A percentile compares a stretch with the other conserved stretches of the same genome.
phyloP scores from a whole-genome alignment of 1,139 yeast genomes.

The Cylindricascospora bacillispora region DNA sequence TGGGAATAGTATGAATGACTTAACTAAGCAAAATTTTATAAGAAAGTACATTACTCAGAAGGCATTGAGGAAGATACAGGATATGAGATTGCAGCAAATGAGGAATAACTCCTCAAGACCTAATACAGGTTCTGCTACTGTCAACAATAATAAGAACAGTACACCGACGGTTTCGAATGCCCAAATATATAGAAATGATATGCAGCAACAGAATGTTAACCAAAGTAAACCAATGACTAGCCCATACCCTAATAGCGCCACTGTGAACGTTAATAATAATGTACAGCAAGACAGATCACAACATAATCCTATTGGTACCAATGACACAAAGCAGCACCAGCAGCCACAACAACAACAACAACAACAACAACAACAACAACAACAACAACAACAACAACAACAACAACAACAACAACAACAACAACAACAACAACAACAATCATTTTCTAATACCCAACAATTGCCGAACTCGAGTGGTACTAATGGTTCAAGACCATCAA shows the following conservation, averaged over 20 bases:
- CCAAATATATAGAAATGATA: too few species aligned
- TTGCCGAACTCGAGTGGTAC: too few species aligned
- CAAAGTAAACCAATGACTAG: not conserved
- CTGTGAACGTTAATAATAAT: not conserved
- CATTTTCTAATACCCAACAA: slow-evolving; percentile 8
- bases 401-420: slow-evolving; percentile 5
- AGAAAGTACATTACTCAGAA: slow-evolving; percentile 29
- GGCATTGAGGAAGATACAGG: slow-evolving; percentile 29
- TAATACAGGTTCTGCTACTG: not conserved
- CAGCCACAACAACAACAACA: slow-evolving; percentile 3
- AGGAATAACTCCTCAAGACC: not conserved
- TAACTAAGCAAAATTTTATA: slow-evolving; percentile 21
- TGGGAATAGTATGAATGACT: slow-evolving; percentile 18
- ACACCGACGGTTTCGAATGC: not conserved
- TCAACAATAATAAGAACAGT: not conserved
- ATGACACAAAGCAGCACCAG: slow-evolving; percentile 1
- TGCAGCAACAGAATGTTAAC: not conserved
- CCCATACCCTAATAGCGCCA: not conserved
- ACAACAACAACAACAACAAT: slow-evolving; percentile 6
- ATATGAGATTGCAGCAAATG: slow-evolving; percentile 12
- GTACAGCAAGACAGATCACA: slow-evolving; percentile 1
- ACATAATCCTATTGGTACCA: slow-evolving; percentile 2
- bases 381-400: slow-evolving; percentile 3
- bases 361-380: slow-evolving; percentile 1
- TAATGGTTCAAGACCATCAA: slow-evolving; percentile 11